phyloP scores from a whole-genome alignment of 177 flowering plant genomes.

The Vitis hybrid region DNA sequence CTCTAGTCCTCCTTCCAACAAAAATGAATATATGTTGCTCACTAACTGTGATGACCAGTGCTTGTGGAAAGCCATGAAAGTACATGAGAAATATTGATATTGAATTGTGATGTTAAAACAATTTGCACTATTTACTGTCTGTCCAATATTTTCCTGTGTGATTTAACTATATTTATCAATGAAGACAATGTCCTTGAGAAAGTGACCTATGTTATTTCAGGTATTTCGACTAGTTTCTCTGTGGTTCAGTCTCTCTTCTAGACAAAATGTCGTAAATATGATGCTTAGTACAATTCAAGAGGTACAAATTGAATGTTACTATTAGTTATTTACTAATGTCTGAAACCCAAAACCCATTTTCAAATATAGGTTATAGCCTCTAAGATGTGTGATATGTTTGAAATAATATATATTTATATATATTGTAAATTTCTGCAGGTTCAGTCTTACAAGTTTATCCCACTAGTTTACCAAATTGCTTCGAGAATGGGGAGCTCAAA shows the following conservation, averaged over 20 bases:
- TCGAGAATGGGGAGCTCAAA: slow-evolving; percentile 88
- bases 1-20: not conserved
- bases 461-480: slow-evolving; percentile 93
- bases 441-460: slow-evolving; percentile 90
- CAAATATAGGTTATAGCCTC: too few relatives aligned
- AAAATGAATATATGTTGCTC: not conserved
- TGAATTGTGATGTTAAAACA: too few relatives aligned
- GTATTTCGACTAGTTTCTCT: slow-evolving; percentile 90
- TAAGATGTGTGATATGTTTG: too few relatives aligned
- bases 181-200: slow-evolving; percentile 1
- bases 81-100: too few relatives aligned
- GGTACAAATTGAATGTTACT: slow-evolving; percentile 37
- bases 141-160: not conserved
- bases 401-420: not conserved
- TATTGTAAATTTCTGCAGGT: slow-evolving; percentile 45
- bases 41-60: not conserved
- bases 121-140: not conserved
- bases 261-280: slow-evolving; percentile 62
- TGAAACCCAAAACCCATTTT: too few relatives aligned
- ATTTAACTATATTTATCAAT: not conserved
- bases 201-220: slow-evolving; percentile 41
- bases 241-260: slow-evolving; percentile 88
- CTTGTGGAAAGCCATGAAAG: not conserved
- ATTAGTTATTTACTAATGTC: not conserved
- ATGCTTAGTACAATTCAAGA: slow-evolving; percentile 76